Base-by-base conservation (phyloP, 2,329 filamentous ascomycete species). In the Trichophyton equinum region DNA sequence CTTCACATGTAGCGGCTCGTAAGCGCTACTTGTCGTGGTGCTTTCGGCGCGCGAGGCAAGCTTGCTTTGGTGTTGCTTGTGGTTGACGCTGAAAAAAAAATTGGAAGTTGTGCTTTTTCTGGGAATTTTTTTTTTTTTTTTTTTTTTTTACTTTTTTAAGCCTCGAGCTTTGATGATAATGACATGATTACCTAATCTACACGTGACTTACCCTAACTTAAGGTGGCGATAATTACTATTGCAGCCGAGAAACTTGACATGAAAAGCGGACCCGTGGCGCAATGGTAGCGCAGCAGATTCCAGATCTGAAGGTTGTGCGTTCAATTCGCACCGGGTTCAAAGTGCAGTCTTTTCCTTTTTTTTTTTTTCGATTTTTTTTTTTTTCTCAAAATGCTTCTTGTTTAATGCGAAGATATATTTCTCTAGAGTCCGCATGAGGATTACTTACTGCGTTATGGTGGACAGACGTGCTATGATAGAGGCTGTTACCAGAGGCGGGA, bases 241-340 rank as follows among this genome's bases (percentile, higher is more conserved):
- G 22, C 6, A 20, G 22, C 46, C 9, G n/a, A 22, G 18, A 22
- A 49, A 2, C 7, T 33, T 5, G 11, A 44, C 47, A 53, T 30
- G 22, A 27, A 33, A 53, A 53, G 13, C 20, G 62, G 62, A 57
- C 62, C 62, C 61, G 53, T 63, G 62, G 62, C 62, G 62, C 60
- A 63, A 63, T 60, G 62, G 62, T 63, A 63, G 57, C 62, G 62
- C 62, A 60, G 61, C 57, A 62, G 62, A 63, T 60, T 63, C 62
- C 62, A 63, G 62, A 63, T 63, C 62, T 62, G 57, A 63, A 63
- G 62, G 57, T 63, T 63, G 59, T 57, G 46, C 60, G 62, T 63
- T 63, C 62, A 62, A 63, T 62, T 63, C 62, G 60, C 46, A 44
- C 58, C 53, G 62, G 62, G 62, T 57, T 63, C 62, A 63, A 22